Base-by-base conservation (phyloP, 257 asterid genomes). In the Datura wrightii region DNA sequence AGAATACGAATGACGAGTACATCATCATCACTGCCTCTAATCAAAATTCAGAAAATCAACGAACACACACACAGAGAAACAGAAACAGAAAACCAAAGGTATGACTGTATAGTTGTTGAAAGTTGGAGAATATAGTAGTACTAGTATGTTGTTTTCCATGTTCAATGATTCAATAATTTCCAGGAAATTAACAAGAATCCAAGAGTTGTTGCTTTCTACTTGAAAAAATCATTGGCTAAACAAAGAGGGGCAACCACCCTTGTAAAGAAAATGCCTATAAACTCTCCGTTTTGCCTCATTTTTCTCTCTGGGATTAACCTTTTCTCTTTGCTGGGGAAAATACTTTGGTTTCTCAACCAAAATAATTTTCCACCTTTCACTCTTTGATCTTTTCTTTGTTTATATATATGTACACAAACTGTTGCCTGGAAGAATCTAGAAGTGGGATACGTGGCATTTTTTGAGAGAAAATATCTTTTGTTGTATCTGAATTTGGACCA, bases 161-260 rank as follows among this genome's bases (percentile, higher is more conserved):
- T 48, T 2, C 59, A 11, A 52, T 31, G 52, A 79, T 53, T 18
- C 66, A 59, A 37, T 24, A 56, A 15, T 79, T 79, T 54, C 70
- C 83, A 55, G n/a, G 78, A 79, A 42, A 34, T 14, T 54, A 18
- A 56, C 36, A 14, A 5, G 31, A 58, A 42, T 69, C 24, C 67
- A 84, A 79, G 87, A 59, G 80, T 41, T 85, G 56, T 85, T 79
- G 24, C 15, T 63, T 78, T 3, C 4, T 18, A 0, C 16, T 6
- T 9, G 1, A 2, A 24, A 59, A 59, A 89, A 80, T 74, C 87
- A 85, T 42, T 10, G 86, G 89, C 86, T 44, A 36, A 37, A 72
- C 90, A 86, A 88, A 90, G 84, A 89, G 90, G 87, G 90, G 91
- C 88, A 90, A 92, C 94, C 90, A 82, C 94, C 95, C 93, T 87